Evolutionary conservation across 495 filamentous ascomycete genomes (phyloP), one percentile per base, ranked within the genome.

Genomic region (Cudoniella acicularis): DNA sequence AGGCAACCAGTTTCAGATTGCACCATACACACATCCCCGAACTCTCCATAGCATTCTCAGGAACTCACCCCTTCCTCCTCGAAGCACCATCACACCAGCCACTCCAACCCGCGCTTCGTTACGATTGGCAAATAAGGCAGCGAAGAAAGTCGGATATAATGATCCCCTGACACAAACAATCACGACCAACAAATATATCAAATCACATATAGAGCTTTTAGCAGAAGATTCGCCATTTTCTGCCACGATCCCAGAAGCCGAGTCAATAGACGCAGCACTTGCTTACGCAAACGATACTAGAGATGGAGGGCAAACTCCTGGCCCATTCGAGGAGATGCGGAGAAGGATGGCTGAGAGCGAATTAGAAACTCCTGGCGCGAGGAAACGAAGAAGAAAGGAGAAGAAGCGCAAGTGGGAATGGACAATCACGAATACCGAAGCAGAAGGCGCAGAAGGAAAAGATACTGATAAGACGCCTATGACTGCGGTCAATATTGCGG

Each of bases 1-100:
- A 46, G 23, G 56, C 43, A 52, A 52, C 53, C 62, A 46, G 45
- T 51, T 51, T 30, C 58, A 77, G 42, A 20, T 49, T 1, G 62
- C 60, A 22, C 85, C 88, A 16, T 91, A 91, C 69, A 85, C 80
- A 42, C 81, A 83, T 11, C 83, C 87, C 1, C 77, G 84, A 17
- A 80, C 80, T 6, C 77, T 90, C 6, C 83, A 81, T 60, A 88
- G 86, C 70, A 92, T 92, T 69, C 76, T 92, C 26, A 85, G 87
- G 67, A 92, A 92, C 75, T 90, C 87, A 9, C 87, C 87, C 1
- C 68, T 86, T 10, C 80, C 79, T 60, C 83, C 72, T 30, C 67
- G 70, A 11, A 76, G 57, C 56, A 69, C 74, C 4, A 64, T 56
- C 41, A 76, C 78, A 26, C 79, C 79, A 10, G 67, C 67, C 11